A percentile compares a stretch with the other conserved stretches of the same genome.
phyloP scores from a whole-genome alignment of 768 basidiomycete genomes.

The Russula sp. region DNA sequence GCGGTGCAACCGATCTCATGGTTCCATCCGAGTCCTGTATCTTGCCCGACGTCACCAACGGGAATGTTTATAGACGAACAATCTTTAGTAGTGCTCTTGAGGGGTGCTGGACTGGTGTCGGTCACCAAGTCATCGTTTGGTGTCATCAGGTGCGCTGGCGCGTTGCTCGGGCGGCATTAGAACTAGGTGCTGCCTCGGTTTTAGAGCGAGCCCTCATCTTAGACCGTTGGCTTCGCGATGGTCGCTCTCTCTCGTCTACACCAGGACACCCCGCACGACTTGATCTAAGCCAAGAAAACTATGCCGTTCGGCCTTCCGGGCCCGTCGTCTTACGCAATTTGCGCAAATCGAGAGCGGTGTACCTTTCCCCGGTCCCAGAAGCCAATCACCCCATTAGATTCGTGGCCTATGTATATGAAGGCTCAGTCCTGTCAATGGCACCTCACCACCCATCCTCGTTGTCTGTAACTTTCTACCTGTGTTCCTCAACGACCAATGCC shows the following conservation, averaged over 20 bases:
- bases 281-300: slow-evolving; percentile 24
- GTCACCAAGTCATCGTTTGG: slow-evolving; percentile 97
- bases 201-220: slow-evolving; percentile 42
- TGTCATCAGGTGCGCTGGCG: slow-evolving; percentile 95
- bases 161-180: slow-evolving; percentile 75
- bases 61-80: slow-evolving; percentile 48
- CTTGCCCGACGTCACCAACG: slow-evolving; percentile 40
- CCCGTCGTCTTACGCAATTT: slow-evolving; percentile 44
- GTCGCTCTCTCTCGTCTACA: slow-evolving; percentile 44
- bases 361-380: slow-evolving; percentile 49
- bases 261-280: neutral
- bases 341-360: slow-evolving; percentile 45
- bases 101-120: slow-evolving; percentile 93
- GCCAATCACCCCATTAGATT: slow-evolving; percentile 38
- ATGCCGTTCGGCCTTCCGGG: slow-evolving; percentile 41
- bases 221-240: slow-evolving; percentile 69
- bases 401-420: slow-evolving; percentile 59
- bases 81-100: slow-evolving; percentile 86
- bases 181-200: slow-evolving; percentile 47
- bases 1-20: slow-evolving; percentile 88
- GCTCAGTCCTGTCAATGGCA: slow-evolving; percentile 48
- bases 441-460: slow-evolving; percentile 50
- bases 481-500: slow-evolving; percentile 34
- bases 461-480: slow-evolving; percentile 48
- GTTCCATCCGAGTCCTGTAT: slow-evolving; percentile 89